Conservation (phyloP, 2,329 filamentous ascomycete genomes). For the Allantophomopsis cytisporea region DNA sequence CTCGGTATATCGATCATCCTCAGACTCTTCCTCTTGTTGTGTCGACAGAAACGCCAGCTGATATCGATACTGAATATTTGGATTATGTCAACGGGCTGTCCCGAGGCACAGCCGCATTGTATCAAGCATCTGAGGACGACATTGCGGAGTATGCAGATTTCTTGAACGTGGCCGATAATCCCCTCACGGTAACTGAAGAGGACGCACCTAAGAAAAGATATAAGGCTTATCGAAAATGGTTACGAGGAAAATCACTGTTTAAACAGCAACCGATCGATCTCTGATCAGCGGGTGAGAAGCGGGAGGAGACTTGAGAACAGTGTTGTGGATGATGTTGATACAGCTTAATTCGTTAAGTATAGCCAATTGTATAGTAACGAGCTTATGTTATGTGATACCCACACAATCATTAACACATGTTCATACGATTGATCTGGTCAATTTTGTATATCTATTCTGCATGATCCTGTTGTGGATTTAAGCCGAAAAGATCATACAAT, state of each 20-base stretch:
- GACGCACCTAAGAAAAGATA: conserved; percentile 88
- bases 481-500: conserved; percentile 19
- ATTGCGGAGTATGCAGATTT: conserved; percentile 64
- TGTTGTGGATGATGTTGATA: background rate
- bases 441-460: no score
- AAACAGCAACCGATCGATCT: conserved; percentile 63
- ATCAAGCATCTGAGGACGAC: conserved; percentile 30
- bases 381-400: no score
- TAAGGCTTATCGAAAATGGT: conserved; percentile 91
- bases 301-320: no score
- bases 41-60: conserved; percentile 48
- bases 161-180: conserved; percentile 64
- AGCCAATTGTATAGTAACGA: no score
- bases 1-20: conserved; percentile 78
- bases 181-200: conserved; percentile 75
- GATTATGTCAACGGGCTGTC: conserved; percentile 57
- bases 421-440: no score
- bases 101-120: conserved; percentile 1
- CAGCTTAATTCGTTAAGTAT: no score
- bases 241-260: conserved; percentile 88
- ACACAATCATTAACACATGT: no score
- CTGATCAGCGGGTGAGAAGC: background rate
- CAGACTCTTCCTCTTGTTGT: conserved; percentile 77
- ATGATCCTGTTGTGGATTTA: background rate
- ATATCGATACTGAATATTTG: conserved; percentile 55